A percentile compares a stretch with the other conserved stretches of the same genome.
phyloP scores from a whole-genome alignment of 805 yeast genomes.

The Alloascoidea hylecoeti region DNA sequence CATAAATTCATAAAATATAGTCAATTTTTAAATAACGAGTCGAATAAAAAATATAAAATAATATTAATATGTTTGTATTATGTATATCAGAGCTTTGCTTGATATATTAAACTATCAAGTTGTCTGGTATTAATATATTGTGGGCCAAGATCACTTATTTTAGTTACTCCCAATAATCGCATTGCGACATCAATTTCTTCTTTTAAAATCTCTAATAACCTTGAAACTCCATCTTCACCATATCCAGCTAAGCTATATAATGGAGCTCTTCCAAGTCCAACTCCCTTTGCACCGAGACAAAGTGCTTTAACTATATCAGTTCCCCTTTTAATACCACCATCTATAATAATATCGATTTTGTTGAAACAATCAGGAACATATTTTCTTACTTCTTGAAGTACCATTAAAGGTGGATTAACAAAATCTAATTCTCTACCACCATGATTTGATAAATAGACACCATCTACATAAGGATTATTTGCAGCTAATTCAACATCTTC shows the following conservation, averaged over 20 bases:
- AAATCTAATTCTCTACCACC: slow-evolving; percentile 64
- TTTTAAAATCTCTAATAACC: slow-evolving; percentile 33
- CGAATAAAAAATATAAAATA: too few species aligned
- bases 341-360: slow-evolving; percentile 34
- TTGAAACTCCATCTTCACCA: slow-evolving; percentile 45
- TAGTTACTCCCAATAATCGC: slow-evolving; percentile 43
- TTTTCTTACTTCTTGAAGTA: slow-evolving; percentile 19
- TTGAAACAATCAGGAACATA: slow-evolving; percentile 8
- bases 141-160: slow-evolving; percentile 40
- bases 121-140: slow-evolving; percentile 40
- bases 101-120: slow-evolving; percentile 9
- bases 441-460: slow-evolving; percentile 73
- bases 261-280: slow-evolving; percentile 45
- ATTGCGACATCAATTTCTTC: slow-evolving; percentile 43
- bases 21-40: too few species aligned
- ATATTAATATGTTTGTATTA: too few species aligned
- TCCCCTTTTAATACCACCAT: slow-evolving; percentile 50
- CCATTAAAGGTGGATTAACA: slow-evolving; percentile 38
- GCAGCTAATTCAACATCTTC: slow-evolving; percentile 75
- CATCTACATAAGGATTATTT: slow-evolving; percentile 55
- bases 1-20: too few species aligned
- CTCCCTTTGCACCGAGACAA: slow-evolving; percentile 43
- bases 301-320: slow-evolving; percentile 43
- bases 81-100: too few species aligned
- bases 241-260: slow-evolving; percentile 44